Base-by-base conservation (phyloP, 345 rosid genomes). In the Linum tenue region DNA sequence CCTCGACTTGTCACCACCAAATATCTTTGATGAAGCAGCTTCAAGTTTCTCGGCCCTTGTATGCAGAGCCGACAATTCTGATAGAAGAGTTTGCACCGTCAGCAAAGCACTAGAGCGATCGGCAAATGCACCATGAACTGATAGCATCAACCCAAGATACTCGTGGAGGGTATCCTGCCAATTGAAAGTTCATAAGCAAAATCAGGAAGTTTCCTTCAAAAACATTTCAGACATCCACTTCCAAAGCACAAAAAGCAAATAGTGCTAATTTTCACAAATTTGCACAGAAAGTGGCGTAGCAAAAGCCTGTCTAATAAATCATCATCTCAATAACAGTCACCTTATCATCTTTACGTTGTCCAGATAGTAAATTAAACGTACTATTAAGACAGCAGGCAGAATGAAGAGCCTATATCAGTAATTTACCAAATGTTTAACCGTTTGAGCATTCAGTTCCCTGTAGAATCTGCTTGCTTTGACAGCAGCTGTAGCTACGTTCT, bases 1-100 rank as follows among this genome's bases (percentile, higher is more conserved):
- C 83, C 97, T 83, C 57, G 96, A 86, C 82, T 80, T 95, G 82
- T 95, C 99, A 37, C 97, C 97, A 35, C 99, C 99, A 87, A 85
- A 95, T 71, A 91, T 82, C 75, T 95, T 95, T 44, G 96, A 86
- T 48, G 97, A 87, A 62, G 92, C 95, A 67, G 86, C 95, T 80
- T 95, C 94, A 72, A 91, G 92, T 73, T 91, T 90, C 67, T 95
- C 96, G 50, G 86, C 83, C 77, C 87, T 91, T 7, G 65, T 74
- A 35, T 88, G 81, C 80, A 90, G 75, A 1, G 92, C 67, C 60
- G 99, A 82, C 65, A 87, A 71, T 43, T 94, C 97, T 50, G 99
- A 80, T 51, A 87, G 67, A 74, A 94, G 92, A 60, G 96, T 87
- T 78, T 94, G 99, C 69, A 91, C 92, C 0, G 97, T 88, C 79